A percentile compares a stretch with the other conserved stretches of the same genome.
phyloP scores from a whole-genome alignment of 768 basidiomycete species.

The Mycena filopes region DNA sequence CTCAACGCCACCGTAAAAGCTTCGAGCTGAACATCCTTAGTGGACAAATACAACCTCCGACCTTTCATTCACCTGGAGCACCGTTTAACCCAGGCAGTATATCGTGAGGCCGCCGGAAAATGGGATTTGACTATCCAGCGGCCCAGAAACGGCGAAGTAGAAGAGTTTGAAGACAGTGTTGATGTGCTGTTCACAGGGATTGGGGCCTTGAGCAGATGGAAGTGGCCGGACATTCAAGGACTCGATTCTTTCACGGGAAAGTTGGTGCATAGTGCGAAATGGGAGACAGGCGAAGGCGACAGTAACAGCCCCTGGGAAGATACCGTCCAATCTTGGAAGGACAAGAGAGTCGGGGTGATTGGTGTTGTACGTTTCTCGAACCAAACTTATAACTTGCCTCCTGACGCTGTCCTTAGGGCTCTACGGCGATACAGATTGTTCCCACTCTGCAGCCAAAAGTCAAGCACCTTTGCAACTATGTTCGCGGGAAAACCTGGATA shows the following conservation, averaged over 20 bases:
- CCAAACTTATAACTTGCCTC: not conserved
- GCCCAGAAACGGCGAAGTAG: constrained; percentile 41
- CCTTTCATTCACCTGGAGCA: constrained; percentile 66
- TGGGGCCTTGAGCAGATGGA: constrained; percentile 66
- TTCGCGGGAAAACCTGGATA: constrained; percentile 70
- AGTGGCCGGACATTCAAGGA: constrained; percentile 74
- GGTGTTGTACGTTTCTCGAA: constrained; percentile 58
- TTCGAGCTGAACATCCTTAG: constrained; percentile 35
- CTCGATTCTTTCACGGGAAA: constrained; percentile 65
- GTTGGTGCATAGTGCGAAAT: constrained; percentile 70
- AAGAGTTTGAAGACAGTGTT: constrained; percentile 62
- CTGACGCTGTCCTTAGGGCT: constrained; percentile 52
- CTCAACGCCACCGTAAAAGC: fast-evolving
- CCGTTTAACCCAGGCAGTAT: constrained; percentile 62
- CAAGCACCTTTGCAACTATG: constrained; percentile 61
- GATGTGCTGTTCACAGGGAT: constrained; percentile 68
- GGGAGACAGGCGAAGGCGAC: constrained; percentile 55
- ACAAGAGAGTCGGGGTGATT: constrained; percentile 66
- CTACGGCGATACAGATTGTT: constrained; percentile 70
- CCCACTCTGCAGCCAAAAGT: constrained; percentile 66
- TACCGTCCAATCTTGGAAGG: constrained; percentile 58
- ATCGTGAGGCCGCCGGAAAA: constrained; percentile 60
- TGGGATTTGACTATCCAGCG: constrained; percentile 64
- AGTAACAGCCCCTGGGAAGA: constrained; percentile 52
- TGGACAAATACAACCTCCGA: constrained; percentile 65